Percentiles rank a stretch among this genome's conserved stretches.
phyloP scores from a whole-genome alignment of 805 yeast genomes.

The Ogataea dorogensis region DNA sequence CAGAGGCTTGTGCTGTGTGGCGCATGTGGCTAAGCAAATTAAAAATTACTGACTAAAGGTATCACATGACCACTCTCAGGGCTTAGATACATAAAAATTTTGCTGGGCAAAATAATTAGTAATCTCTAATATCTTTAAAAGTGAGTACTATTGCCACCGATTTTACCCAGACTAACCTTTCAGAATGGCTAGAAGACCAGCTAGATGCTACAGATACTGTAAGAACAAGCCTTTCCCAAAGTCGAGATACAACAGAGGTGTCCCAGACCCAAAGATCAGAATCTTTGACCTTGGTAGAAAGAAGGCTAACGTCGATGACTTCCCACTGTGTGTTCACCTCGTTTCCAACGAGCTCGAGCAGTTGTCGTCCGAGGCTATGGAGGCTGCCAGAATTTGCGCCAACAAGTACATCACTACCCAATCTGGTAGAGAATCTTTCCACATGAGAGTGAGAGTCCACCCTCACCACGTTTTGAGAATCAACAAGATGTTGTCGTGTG shows the following conservation, averaged over 20 bases:
- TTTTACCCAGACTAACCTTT: constrained; percentile 26
- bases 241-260: constrained; percentile 99
- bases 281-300: constrained; percentile 99
- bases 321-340: constrained; percentile 98
- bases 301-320: constrained; percentile 99
- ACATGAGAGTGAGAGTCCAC: constrained; percentile 99
- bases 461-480: constrained; percentile 99
- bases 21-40: background rate
- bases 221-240: constrained; percentile 99
- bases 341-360: constrained; percentile 99
- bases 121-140: constrained; percentile 11
- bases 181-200: constrained; percentile 99
- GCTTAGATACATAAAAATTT: constrained; percentile 7
- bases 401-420: constrained; percentile 98
- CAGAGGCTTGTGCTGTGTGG: constrained; percentile 1
- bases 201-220: constrained; percentile 99
- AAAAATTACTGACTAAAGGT: no score
- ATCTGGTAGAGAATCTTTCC: constrained; percentile 99
- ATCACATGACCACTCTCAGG: constrained; percentile 9
- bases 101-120: constrained; percentile 7
- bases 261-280: constrained; percentile 99
- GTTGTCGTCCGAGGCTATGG: constrained; percentile 98
- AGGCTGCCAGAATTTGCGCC: constrained; percentile 99
- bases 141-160: constrained; percentile 6
- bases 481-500: constrained; percentile 99